Evolutionary conservation across 2,329 filamentous ascomycete genomes (phyloP), one percentile per base, ranked within the genome.

Genomic region (Neodidymelliopsis sp.): DNA sequence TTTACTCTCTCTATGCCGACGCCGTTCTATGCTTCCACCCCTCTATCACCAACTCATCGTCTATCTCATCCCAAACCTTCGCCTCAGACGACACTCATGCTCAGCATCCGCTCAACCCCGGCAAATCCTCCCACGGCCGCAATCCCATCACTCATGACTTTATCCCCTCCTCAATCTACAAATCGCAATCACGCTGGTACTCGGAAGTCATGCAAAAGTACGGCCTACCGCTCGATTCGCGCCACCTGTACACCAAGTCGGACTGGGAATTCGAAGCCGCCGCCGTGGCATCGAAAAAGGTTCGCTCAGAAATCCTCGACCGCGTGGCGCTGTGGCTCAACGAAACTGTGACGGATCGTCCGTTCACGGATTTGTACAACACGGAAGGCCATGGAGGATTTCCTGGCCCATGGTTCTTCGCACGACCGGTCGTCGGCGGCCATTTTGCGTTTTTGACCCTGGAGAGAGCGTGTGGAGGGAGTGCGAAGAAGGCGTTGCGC

Each of bases 211-310:
- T 90, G 57, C 90, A 95, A 70, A 85, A 83, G 62, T 95, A 93
- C 70, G 91, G 91, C 1, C 75, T 96, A 3, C 90, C 91, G 0
- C 81, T 96, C 6, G 91, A 96, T 72, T 88, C 83, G 59, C 84
- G 91, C 31, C 90, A 94, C 71, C 72, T 93, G 3, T 94, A 94
- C 72, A 88, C 90, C 24, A 96, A 96, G 75, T 91, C 87, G 22
- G 91, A 96, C 74, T 96, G 91, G 91, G 87, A 94, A 62, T 91
- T 95, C 70, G 92, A 94, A 71, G 89, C 90, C 0, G 90, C 91
- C 35, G 89, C 90, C 2, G 87, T 95, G 4, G 84, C 89, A 4
- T 85, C 84, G 59, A 82, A 83, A 67, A 75, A 80, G 49, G 88
- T 88, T 1, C 81, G 90, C 43, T 79, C 81, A 2, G 84, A 88